Base-by-base conservation (phyloP, 2,329 filamentous ascomycete genomes). In the Diplodia sapinea region DNA sequence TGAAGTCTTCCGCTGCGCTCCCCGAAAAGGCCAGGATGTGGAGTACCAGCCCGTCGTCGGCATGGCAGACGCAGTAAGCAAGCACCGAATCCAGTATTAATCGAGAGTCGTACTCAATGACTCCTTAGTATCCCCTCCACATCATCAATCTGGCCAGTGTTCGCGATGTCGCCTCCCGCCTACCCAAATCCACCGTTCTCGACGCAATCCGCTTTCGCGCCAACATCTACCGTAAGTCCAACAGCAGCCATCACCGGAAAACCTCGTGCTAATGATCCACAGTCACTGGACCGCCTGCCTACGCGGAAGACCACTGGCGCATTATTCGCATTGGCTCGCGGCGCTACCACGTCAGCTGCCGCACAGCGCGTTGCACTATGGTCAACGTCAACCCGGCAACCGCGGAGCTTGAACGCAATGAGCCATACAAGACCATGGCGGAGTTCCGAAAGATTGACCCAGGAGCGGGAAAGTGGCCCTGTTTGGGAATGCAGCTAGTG, bases 281-380 rank as follows among this genome's bases (percentile, higher is more conserved):
- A 87, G 85, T 91, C 61, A 86, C 87, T 4, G 89, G 89, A 3
- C 82, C 85, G 0, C 80, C 85, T 1, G 82, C 88, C 4, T 92
- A 90, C 72, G 85, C 87, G 20, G 91, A 94, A 76, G 90, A 93
- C 65, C 81, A 81, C 9, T 93, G 91, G 91, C 88, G 86, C 69
- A 82, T 79, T 33, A 82, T 92, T 47, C 79, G 81, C 26, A 83
- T 90, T 71, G 84, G 81, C 8, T 81, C 81, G 0, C 49, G 70
- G 3, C 43, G 50, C 20, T 86, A 84, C 67, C 82, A 87, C 69
- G 79, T 86, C 12, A 82, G 87, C 0, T 89, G 88, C 72, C 86
- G 89, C 36, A 91, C 89, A 0, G 87, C 88, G 0, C 84, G 90
- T 66, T 92, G 90, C 79, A 90, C 88, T 72, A 76, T 93, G 71